Evolutionary conservation across 495 filamentous ascomycete genomes (phyloP), one percentile per base, ranked within the genome.

Genomic region (Thermothielavioides terrestris): DNA sequence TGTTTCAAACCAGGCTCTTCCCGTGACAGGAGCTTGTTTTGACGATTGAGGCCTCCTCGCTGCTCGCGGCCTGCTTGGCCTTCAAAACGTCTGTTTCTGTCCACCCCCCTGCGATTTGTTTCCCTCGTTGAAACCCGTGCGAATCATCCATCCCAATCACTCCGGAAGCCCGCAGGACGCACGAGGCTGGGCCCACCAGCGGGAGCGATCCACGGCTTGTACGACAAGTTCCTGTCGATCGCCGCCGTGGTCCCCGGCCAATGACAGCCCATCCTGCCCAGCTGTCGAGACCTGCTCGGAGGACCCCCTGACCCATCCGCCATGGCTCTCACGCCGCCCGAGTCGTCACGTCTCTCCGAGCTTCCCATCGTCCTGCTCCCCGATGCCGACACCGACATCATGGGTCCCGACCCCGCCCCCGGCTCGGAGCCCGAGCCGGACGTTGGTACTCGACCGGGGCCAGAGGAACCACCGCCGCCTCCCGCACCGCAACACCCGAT

Each of bases 401-500:
- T 50, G 47, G 50, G 8, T 27, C 44, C 27, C 47, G 51, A 30
- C n/a, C 42, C 6, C 46, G 46, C 28, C 47, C 50, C 23, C n/a
- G n/a, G n/a, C n/a, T n/a, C n/a, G n/a, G n/a, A n/a, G n/a, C n/a
- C n/a, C n/a, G n/a, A n/a, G n/a, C n/a, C n/a, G n/a, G 56, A 58
- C 27, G 15, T 44, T n/a, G 44, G 51, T 23, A 46, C 35, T 28
- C 54, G 42, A 30, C 32, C 34, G 40, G 45, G 36, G 17, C 46
- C 20, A 12, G 32, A 42, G 22, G 50, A 61, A 23, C 42, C 57
- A 9, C 49, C 30, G 30, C 39, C 52, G 30, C 42, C 60, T 27
- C 50, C 64, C n/a, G 58, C 50, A 14, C 63, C 58, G 25, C 59
- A 54, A 12, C 59, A 72, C 66, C 92, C 92, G 2, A 85, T 98